Evolutionary conservation across 2,329 filamentous ascomycete species (phyloP).

Genomic region (Scedosporium boydii): DNA sequence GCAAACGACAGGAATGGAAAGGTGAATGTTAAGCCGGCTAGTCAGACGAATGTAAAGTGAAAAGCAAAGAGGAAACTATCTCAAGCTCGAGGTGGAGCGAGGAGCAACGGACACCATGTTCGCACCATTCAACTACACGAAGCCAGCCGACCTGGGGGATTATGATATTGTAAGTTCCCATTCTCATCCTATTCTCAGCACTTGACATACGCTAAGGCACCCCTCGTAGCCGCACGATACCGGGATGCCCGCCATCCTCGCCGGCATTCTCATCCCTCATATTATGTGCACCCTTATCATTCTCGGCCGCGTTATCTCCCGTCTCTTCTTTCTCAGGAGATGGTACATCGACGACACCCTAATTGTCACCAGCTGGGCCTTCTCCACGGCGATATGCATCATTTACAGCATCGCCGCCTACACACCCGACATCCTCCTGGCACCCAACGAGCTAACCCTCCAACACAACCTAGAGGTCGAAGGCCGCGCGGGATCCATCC

Average conservation of each 20-base stretch:
- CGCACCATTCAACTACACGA: neutral
- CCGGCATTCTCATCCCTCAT: slow-evolving; percentile 23
- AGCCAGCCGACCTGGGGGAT: neutral
- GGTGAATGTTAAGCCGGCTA: too few relatives aligned
- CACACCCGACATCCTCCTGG: slow-evolving; percentile 13
- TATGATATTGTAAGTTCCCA: neutral
- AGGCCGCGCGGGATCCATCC: slow-evolving; percentile 5
- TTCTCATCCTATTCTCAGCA: too few relatives aligned
- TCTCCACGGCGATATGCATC: slow-evolving; percentile 21
- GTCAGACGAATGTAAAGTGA: too few relatives aligned
- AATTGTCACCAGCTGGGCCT: slow-evolving; percentile 20
- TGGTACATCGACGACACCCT: slow-evolving; percentile 25
- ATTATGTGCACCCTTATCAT: slow-evolving; percentile 21
- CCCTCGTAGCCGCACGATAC: slow-evolving; percentile 4
- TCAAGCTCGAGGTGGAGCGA: too few relatives aligned
- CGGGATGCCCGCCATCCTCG: slow-evolving; percentile 17
- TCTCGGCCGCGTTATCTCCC: slow-evolving; percentile 17
- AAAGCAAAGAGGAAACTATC: neutral
- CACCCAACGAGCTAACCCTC: slow-evolving; percentile 7
- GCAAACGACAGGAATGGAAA: too few relatives aligned
- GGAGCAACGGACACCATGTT: neutral
- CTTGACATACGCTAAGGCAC: too few relatives aligned
- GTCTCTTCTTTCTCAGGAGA: slow-evolving; percentile 18
- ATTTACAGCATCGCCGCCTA: slow-evolving; percentile 20
- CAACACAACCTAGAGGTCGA: slow-evolving; percentile 3